Evolutionary conservation across 1,139 yeast genomes (phyloP), one percentile per base, ranked within the genome.

Genomic region (Suhomyces chickasaworum): DNA sequence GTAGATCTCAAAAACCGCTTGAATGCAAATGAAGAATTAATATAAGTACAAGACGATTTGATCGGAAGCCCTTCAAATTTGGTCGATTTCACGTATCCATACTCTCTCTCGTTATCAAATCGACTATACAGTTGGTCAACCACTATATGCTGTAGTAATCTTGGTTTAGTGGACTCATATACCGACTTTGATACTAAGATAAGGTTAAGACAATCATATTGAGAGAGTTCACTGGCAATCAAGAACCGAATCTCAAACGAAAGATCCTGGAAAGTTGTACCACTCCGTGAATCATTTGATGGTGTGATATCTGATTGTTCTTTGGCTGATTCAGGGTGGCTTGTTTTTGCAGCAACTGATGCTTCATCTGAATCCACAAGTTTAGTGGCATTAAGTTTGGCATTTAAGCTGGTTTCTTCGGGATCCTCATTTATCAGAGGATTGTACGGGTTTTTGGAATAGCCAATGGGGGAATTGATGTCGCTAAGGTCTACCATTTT

Each of bases 151-250:
- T 66, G 69, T 53, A 73, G 75, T 25, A 78, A 52, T 13, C 73
- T 54, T 0, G 67, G 66, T 8, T 66, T 51, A 0, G 74, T 64
- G 1, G 69, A 56, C 1, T 47, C 49, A 46, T 68, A 65, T 53
- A 75, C 58, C 2, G 61, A 47, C 31, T 53, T 65, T 49, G 62
- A 66, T 0, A 69, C 69, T 6, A 61, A 52, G 36, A 76, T 49
- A 17, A 78, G 53, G 46, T 56, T 67, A 8, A 75, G 51, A 29
- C 73, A 61, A 49, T 74, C 81, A 45, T 68, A 65, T 53, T 78
- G 83, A 13, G 71, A 60, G 22, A 77, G 55, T n/a, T 63, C 49
- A 27, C 62, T 58, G 7, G 73, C 63, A 3, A 78, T 65, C 18
- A 50, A 44, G 13, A 57, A 42, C 15, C 70, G 55, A 16, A 77